phyloP scores from a whole-genome alignment of 768 basidiomycete species.

The Agaricus blazei region DNA sequence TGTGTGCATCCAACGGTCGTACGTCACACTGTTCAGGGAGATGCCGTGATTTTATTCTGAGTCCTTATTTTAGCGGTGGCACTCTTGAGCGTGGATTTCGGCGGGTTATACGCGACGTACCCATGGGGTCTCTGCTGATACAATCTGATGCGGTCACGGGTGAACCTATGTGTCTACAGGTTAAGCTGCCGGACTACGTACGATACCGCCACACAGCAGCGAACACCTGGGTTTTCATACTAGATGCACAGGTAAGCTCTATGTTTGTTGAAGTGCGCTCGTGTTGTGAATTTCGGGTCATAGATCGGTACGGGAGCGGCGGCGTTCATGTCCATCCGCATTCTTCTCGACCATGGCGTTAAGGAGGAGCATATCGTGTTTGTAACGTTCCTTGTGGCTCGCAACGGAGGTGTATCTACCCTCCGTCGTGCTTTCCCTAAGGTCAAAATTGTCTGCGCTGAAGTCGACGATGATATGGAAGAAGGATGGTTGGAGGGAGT shows the following conservation, averaged over 20 bases:
- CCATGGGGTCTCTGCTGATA: conserved; percentile 85
- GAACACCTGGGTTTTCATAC: conserved; percentile 76
- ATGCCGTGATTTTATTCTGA: no score
- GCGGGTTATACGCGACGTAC: conserved; percentile 80
- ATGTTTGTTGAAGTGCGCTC: not conserved
- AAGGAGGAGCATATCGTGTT: conserved; percentile 82
- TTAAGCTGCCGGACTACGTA: conserved; percentile 70
- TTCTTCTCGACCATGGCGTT: conserved; percentile 90
- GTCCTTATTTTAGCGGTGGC: conserved; percentile 56
- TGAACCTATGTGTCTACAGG: conserved; percentile 84
- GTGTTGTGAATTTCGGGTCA: not conserved
- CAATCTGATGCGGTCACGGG: conserved; percentile 82
- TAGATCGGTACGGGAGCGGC: conserved; percentile 93
- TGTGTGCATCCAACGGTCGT: conserved; percentile 87
- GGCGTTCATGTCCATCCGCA: conserved; percentile 92
- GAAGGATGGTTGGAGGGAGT: conserved; percentile 69
- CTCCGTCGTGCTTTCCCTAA: conserved; percentile 80
- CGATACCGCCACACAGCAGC: conserved; percentile 60
- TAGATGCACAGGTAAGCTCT: conserved; percentile 77
- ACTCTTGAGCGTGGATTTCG: conserved; percentile 89
- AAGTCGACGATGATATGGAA: conserved; percentile 71
- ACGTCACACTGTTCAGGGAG: conserved; percentile 22
- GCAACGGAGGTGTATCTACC: conserved; percentile 72
- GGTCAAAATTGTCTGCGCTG: conserved; percentile 81
- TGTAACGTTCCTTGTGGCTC: conserved; percentile 83